These are phyloP conservation scores for Podospora appendiculata DNA, from an alignment of 495 filamentous ascomycete genomes.

Conservation along the genomic window DNA sequence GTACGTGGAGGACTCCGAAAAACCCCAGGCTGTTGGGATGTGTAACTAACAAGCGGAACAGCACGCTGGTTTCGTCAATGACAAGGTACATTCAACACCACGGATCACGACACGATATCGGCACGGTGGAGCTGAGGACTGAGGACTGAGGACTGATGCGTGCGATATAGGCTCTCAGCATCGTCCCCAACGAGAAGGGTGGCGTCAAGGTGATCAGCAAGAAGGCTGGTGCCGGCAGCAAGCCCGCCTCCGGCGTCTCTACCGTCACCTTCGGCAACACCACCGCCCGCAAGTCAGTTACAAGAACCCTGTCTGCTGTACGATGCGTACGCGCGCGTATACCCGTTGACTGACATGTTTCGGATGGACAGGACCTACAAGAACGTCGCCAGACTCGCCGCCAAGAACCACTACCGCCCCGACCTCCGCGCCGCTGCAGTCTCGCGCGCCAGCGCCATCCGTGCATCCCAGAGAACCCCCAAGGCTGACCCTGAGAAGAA, in stretches of 20 bases:
- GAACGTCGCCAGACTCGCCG: constrained; percentile 67
- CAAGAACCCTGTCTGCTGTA: not conserved
- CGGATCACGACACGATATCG: constrained; percentile 7
- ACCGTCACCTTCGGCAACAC: constrained; percentile 61
- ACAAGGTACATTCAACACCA: constrained; percentile 59
- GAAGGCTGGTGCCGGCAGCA: constrained; percentile 62
- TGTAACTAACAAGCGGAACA: constrained; percentile 35
- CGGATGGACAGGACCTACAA: constrained; percentile 66
- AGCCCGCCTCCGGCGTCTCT: constrained; percentile 58
- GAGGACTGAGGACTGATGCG: constrained; percentile 12
- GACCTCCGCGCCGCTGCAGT: constrained; percentile 85
- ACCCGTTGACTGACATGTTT: constrained; percentile 14
- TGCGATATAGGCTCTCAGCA: constrained; percentile 63
- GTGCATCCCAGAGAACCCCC: constrained; percentile 64
- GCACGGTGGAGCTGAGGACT: not conserved
- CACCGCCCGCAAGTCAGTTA: constrained; percentile 71
- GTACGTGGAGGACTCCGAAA: constrained; percentile 35
- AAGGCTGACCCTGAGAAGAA: constrained; percentile 69
- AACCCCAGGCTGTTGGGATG: not conserved
- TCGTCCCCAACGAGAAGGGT: constrained; percentile 58
- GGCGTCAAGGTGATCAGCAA: constrained; percentile 73
- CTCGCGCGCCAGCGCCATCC: constrained; percentile 81
- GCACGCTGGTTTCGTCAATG: constrained; percentile 86
- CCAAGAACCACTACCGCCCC: constrained; percentile 75
- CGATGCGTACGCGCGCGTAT: not conserved